phyloP scores from a whole-genome alignment of 225 moss, liverwort and hornwort genomes.

The Sphagnum contortum region DNA sequence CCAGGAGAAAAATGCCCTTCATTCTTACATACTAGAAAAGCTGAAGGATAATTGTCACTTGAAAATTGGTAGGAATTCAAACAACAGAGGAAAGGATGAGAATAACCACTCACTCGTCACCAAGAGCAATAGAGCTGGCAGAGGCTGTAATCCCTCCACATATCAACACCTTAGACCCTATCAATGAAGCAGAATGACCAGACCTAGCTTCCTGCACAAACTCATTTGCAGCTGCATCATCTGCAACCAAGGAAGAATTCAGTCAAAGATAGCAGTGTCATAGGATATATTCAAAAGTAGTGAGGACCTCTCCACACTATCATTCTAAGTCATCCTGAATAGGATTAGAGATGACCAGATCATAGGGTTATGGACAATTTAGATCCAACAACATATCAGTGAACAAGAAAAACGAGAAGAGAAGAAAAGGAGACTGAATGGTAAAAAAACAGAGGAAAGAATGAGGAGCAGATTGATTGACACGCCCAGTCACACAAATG shows the following conservation, averaged over 20 bases:
- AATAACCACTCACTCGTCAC: conserved; percentile 41
- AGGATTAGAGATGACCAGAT: too few species aligned
- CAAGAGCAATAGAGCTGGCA: conserved; percentile 20
- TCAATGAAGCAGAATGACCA: conserved; percentile 27
- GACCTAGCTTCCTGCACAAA: conserved; percentile 16
- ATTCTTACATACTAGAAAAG: background rate
- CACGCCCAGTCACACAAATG: too few species aligned
- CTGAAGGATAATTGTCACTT: background rate
- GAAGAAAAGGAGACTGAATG: too few species aligned
- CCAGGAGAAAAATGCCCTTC: too few species aligned
- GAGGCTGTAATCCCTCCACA: conserved; percentile 38
- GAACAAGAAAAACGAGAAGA: too few species aligned
- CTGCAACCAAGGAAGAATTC: background rate
- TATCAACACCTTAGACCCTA: conserved; percentile 25
- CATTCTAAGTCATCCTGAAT: too few species aligned
- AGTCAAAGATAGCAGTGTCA: conserved; percentile 2
- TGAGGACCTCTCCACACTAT: background rate
- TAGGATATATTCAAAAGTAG: conserved; percentile 1
- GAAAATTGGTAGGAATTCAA: background rate
- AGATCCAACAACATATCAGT: too few species aligned
- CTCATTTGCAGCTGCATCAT: conserved; percentile 15
- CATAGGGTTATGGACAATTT: too few species aligned
- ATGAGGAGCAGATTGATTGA: too few species aligned
- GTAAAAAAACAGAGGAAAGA: too few species aligned
- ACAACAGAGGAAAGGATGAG: conserved; percentile 8